Percentiles rank a stretch among this genome's conserved stretches.
Conservation (phyloP, 2,329 filamentous ascomycete genomes). For the Aspergillus fumigatus region DNA sequence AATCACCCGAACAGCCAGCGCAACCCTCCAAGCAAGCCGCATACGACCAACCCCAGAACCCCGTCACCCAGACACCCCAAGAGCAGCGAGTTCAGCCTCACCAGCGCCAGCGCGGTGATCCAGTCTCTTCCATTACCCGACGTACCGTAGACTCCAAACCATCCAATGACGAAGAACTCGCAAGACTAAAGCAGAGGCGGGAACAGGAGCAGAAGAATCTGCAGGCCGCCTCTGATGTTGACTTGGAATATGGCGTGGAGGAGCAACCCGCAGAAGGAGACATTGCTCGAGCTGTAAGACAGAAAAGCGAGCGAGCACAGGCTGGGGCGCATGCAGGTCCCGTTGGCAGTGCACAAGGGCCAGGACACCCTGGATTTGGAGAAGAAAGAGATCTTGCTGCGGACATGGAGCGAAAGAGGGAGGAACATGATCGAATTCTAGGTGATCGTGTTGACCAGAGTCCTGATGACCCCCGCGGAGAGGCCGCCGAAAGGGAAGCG, state of each 20-base stretch:
- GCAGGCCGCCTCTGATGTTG: conserved; percentile 21
- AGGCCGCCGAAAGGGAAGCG: conserved; percentile 22
- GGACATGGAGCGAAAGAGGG: conserved; percentile 31
- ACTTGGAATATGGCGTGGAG: conserved; percentile 34
- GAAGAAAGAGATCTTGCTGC: conserved; percentile 28
- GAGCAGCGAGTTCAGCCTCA: conserved; percentile 17
- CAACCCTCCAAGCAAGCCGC: conserved; percentile 34
- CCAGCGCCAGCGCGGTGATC: conserved; percentile 20
- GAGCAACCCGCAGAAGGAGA: conserved; percentile 33
- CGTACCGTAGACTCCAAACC: conserved; percentile 24
- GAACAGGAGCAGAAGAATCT: conserved; percentile 11
- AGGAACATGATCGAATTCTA: conserved; percentile 30
- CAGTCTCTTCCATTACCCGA: conserved; percentile 21
- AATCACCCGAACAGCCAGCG: conserved; percentile 15
- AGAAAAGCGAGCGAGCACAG: conserved; percentile 23
- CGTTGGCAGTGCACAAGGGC: conserved; percentile 26
- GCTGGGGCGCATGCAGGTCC: conserved; percentile 33
- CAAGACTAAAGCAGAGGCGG: conserved; percentile 15
- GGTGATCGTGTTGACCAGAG: conserved; percentile 22
- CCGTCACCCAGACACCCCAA: conserved; percentile 26
- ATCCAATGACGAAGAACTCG: conserved; percentile 22
- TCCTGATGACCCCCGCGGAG: conserved; percentile 14
- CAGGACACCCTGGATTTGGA: conserved; percentile 28
- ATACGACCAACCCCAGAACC: conserved; percentile 31
- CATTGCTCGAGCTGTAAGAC: conserved; percentile 29